phyloP scores from a whole-genome alignment of 2,329 filamentous ascomycete genomes.

The Byssothecium circinans region DNA sequence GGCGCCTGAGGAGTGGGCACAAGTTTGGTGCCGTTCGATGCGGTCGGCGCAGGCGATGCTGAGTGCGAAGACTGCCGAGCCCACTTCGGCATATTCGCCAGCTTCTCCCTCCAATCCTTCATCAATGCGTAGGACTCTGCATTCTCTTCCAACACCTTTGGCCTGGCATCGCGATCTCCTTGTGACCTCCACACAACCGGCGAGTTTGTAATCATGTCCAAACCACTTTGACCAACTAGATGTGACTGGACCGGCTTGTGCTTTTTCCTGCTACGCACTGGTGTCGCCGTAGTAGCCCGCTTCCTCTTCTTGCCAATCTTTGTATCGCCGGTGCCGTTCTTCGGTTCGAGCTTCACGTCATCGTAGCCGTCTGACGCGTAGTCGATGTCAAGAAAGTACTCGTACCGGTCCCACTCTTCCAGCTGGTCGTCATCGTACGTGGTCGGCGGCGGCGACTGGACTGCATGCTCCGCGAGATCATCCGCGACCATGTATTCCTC shows the following conservation, averaged over 20 bases:
- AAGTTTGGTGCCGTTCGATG: slow-evolving; percentile 11
- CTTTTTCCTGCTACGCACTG: slow-evolving; percentile 29
- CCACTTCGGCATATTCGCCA: slow-evolving; percentile 34
- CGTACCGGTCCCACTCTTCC: slow-evolving; percentile 51
- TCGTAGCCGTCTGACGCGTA: slow-evolving; percentile 52
- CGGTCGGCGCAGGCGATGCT: slow-evolving; percentile 13
- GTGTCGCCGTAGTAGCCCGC: slow-evolving; percentile 15
- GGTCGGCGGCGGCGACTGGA: slow-evolving; percentile 47
- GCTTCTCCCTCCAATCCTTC: slow-evolving; percentile 49
- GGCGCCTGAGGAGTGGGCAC: slow-evolving; percentile 11
- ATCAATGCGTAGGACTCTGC: slow-evolving; percentile 44
- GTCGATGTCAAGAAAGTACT: slow-evolving; percentile 53
- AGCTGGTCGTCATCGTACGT: slow-evolving; percentile 35
- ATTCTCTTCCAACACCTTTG: slow-evolving; percentile 30
- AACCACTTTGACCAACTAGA: slow-evolving; percentile 5
- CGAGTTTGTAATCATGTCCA: slow-evolving; percentile 19
- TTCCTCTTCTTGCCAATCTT: slow-evolving; percentile 37
- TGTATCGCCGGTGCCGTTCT: slow-evolving; percentile 7
- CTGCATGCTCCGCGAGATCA: slow-evolving; percentile 52
- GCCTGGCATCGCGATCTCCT: slow-evolving; percentile 22
- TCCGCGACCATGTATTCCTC: slow-evolving; percentile 49
- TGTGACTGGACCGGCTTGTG: slow-evolving; percentile 12
- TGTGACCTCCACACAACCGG: slow-evolving; percentile 42
- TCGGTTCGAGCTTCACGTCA: slow-evolving; percentile 39
- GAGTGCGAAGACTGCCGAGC: slow-evolving; percentile 18